A percentile compares a stretch with the other conserved stretches of the same genome.
phyloP scores from a whole-genome alignment of 2,329 filamentous ascomycete genomes.

The Bipolaris bicolor region DNA sequence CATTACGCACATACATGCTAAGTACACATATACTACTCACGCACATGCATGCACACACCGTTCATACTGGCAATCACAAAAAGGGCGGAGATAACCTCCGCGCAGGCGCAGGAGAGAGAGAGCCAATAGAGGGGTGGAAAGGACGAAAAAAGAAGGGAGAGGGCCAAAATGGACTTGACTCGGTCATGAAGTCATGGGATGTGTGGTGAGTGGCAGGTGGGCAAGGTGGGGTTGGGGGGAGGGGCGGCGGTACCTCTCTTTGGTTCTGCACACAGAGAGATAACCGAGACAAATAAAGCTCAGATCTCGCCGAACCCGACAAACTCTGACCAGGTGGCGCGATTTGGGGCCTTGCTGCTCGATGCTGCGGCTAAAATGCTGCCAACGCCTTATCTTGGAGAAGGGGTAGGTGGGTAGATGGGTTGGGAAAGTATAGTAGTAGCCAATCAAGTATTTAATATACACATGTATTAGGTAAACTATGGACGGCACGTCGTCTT shows the following conservation, averaged over 20 bases:
- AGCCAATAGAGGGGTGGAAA: conserved; percentile 20
- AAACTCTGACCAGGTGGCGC: conserved; percentile 9
- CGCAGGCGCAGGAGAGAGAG: conserved; percentile 5
- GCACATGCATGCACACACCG: too few species aligned
- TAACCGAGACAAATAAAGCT: conserved; percentile 17
- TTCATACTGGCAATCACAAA: not conserved
- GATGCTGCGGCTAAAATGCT: conserved; percentile 15
- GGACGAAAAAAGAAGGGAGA: not conserved
- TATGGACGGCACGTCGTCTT: too few species aligned
- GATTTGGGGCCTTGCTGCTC: conserved; percentile 1
- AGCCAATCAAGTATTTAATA: conserved; percentile 23
- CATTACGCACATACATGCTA: too few species aligned
- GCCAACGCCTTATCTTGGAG: not conserved
- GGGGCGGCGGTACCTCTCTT: not conserved
- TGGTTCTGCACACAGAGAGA: conserved; percentile 1
- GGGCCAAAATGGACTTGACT: conserved; percentile 5
- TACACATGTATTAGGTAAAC: not conserved
- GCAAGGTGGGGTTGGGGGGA: conserved; percentile 5
- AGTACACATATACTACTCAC: too few species aligned
- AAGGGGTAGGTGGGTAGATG: too few species aligned
- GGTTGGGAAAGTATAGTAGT: not conserved
- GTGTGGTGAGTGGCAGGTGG: conserved; percentile 4
- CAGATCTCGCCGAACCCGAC: conserved; percentile 17
- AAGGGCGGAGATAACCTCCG: conserved; percentile 8
- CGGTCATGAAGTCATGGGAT: conserved; percentile 22